phyloP scores from a whole-genome alignment of 176 grass and related monocot species.

The Zoysia japonica region DNA sequence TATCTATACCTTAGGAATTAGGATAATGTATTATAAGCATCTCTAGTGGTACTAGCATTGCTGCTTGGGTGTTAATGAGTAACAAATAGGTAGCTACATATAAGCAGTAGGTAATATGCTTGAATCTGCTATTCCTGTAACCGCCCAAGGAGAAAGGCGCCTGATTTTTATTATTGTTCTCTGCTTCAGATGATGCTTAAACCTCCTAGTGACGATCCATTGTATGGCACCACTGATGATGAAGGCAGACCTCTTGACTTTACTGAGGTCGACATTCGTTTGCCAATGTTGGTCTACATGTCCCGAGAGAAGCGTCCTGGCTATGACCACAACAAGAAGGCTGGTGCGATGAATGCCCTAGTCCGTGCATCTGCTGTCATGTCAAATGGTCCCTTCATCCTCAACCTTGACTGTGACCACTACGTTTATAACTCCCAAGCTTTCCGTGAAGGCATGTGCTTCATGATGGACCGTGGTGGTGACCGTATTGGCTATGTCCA shows the following conservation, averaged over 20 bases:
- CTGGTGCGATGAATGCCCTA: slow-evolving; percentile 96
- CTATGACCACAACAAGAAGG: slow-evolving; percentile 99
- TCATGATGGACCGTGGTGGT: slow-evolving; percentile 99
- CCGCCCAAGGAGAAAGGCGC: not conserved
- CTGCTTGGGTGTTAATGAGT: not conserved
- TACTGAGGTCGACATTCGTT: slow-evolving; percentile 80
- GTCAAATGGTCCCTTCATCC: slow-evolving; percentile 99
- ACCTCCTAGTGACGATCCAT: slow-evolving; percentile 80
- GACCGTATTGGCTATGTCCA: slow-evolving; percentile 95
- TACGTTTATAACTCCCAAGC: slow-evolving; percentile 97
- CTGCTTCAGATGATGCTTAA: slow-evolving; percentile 91
- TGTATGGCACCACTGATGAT: slow-evolving; percentile 55
- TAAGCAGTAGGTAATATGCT: not conserved
- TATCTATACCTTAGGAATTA: not conserved
- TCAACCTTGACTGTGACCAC: slow-evolving; percentile 96
- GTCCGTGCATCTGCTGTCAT: slow-evolving; percentile 92
- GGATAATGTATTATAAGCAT: not conserved
- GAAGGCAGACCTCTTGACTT: slow-evolving; percentile 79
- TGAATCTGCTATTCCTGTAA: not conserved
- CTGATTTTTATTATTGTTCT: not conserved
- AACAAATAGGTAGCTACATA: too few relatives aligned
- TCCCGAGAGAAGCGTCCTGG: slow-evolving; percentile 96
- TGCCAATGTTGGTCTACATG: slow-evolving; percentile 89
- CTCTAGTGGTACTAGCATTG: not conserved
- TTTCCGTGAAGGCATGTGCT: slow-evolving; percentile 95